A percentile compares a stretch with the other conserved stretches of the same genome.
phyloP scores from a whole-genome alignment of 352 stramenopile species.

The Globisporangium alternatum region DNA sequence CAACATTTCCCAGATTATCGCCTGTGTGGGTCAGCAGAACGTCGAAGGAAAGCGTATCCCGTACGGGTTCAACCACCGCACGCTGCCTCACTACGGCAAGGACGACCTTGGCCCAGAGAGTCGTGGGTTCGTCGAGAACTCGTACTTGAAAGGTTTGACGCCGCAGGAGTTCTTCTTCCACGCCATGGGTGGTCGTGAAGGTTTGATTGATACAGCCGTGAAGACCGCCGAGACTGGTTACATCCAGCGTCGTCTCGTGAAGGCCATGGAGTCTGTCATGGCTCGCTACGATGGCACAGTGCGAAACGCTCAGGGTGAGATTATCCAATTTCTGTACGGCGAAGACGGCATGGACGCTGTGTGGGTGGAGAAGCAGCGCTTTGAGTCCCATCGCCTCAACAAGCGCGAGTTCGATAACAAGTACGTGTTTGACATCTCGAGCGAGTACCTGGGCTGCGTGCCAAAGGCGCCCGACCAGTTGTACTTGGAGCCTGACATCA shows the following conservation, averaged over 20 bases:
- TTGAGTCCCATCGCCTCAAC: conserved; percentile 88
- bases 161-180: conserved; percentile 99
- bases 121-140: conserved; percentile 99
- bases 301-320: conserved; percentile 90
- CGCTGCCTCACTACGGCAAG: conserved; percentile 94
- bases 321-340: conserved; percentile 90
- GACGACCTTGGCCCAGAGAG: conserved; percentile 98
- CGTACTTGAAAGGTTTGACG: conserved; percentile 95
- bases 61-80: conserved; percentile 94
- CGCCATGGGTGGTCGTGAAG: conserved; percentile 98
- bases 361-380: conserved; percentile 99
- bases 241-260: conserved; percentile 99
- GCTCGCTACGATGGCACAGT: conserved; percentile 98
- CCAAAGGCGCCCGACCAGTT: conserved; percentile 82
- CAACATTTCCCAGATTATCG: conserved; percentile 99
- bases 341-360: conserved; percentile 99
- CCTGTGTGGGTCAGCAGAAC: conserved; percentile 98
- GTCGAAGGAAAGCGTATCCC: conserved; percentile 98
- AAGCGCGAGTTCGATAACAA: conserved; percentile 93
- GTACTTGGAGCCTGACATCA: conserved; percentile 84
- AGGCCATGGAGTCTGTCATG: conserved; percentile 99
- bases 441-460: conserved; percentile 91
- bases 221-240: conserved; percentile 99
- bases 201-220: conserved; percentile 99
- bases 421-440: conserved; percentile 92